Evolutionary conservation across 78 protist species (phyloP), one percentile per base, ranked within the genome.

Genomic region (Dictyostelium capitatum): DNA sequence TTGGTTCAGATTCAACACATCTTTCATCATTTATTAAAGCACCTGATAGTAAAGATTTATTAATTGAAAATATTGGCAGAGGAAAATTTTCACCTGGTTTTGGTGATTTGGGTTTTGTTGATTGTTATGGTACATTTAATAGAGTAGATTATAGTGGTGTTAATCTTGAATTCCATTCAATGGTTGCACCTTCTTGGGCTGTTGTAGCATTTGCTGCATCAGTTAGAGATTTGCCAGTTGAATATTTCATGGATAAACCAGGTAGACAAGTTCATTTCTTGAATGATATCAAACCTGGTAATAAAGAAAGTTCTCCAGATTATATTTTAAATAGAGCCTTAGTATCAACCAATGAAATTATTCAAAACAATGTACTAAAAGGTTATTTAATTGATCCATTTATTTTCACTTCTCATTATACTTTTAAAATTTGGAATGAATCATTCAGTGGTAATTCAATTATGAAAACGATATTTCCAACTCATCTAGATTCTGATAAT

Each of bases 1-100:
- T 83, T 37, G 90, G 90, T 20, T 72, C 64, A 53, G 73, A 53
- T 15, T 4, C n/a, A 50, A 67, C 17, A 20, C 57, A 48, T 72
- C 23, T 51, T 47, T 72, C 32, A 64, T 47, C 9, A 67, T 64
- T 50, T 3, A 50, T 19, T 50, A 78, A 47, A 11, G 2, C 20
- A 67, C 3, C 25, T 1, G 47, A 10, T 28, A 48, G 15, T 20
- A 57, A n/a, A 2, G 57, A 56, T 30, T 69, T 7, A 30, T 30
- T n/a, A n/a, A n/a, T 12, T 43, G 75, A 6, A 25, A 64, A 12
- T 57, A 82, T 23, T 50, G 79, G 23, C 7, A 57, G 8, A 15
- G 17, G 20, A 11, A n/a, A 20, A 43, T 23, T 57, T 17, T 54
- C 20, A 32, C 54, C 28, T 74, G 80, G 80, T 6, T 6, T 2